These are phyloP conservation scores for Piromyces finnis DNA, from an alignment of 192 early-diverging fungal species.

Conservation along the genomic window DNA sequence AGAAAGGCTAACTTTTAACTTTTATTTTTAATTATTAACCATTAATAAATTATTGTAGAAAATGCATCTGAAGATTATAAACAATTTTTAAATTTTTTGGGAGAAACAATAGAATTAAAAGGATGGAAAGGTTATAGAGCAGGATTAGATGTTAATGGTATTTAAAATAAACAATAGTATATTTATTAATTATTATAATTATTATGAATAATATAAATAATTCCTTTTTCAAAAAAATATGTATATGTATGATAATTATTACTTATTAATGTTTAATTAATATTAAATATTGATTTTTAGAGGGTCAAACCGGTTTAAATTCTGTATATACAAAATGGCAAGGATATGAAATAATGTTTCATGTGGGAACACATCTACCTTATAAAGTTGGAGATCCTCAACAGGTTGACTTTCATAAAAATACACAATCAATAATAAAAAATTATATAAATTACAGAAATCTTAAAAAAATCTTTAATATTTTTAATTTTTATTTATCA, in stretches of 20 bases:
- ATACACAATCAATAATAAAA: not conserved
- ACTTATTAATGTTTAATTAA: too few relatives aligned
- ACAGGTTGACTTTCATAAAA: not conserved
- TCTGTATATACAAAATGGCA: conserved; percentile 56
- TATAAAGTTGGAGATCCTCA: conserved; percentile 20
- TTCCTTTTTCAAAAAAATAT: too few relatives aligned
- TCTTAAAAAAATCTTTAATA: too few relatives aligned
- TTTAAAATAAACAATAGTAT: conserved; percentile 7
- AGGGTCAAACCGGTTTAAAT: conserved; percentile 46
- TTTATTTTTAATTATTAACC: not conserved
- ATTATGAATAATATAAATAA: not conserved
- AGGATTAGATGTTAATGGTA: conserved; percentile 49
- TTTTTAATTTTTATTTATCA: too few relatives aligned
- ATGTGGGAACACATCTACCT: conserved; percentile 56
- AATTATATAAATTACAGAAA: too few relatives aligned
- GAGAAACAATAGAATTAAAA: conserved; percentile 44
- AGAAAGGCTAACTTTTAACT: too few relatives aligned
- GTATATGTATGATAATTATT: too few relatives aligned
- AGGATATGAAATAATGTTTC: conserved; percentile 57
- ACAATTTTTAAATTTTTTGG: conserved; percentile 49
- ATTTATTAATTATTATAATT: not conserved
- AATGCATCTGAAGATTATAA: conserved; percentile 29
- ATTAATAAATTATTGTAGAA: conserved; percentile 7
- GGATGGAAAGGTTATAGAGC: conserved; percentile 61
- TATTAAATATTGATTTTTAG: conserved; percentile 12